These are phyloP conservation scores for Sphaerulina vaccinii DNA, from an alignment of 2,329 filamentous ascomycete genomes.

Conservation along the genomic window DNA sequence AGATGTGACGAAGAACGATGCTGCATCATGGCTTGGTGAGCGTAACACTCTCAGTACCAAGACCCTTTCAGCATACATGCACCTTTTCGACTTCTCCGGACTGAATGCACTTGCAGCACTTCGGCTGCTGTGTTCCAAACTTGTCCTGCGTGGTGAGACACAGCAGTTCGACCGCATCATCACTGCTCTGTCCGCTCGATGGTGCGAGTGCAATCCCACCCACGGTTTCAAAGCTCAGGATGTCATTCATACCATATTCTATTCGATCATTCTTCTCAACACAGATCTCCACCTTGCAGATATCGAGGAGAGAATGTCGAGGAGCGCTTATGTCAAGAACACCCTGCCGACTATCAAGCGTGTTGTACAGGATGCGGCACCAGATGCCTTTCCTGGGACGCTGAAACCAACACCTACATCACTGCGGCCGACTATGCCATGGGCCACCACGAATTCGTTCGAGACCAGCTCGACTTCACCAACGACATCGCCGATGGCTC, in stretches of 20 bases:
- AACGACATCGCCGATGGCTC: conserved; percentile 8
- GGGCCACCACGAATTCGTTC: conserved; percentile 32
- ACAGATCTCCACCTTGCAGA: conserved; percentile 94
- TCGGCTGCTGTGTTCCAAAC: conserved; percentile 74
- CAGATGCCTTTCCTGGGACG: conserved; percentile 60
- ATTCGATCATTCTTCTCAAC: conserved; percentile 91
- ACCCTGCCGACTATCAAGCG: conserved; percentile 86
- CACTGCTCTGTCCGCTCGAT: conserved; percentile 81
- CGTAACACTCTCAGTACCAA: conserved; percentile 52
- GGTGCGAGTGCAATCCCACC: conserved; percentile 89
- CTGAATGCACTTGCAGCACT: conserved; percentile 77
- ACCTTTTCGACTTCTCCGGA: conserved; percentile 81
- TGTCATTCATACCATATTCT: conserved; percentile 95
- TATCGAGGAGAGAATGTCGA: conserved; percentile 95
- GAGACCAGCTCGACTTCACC: conserved; percentile 11
- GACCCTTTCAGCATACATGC: conserved; percentile 79
- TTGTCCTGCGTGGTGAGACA: conserved; percentile 85
- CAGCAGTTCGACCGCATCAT: conserved; percentile 96
- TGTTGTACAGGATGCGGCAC: conserved; percentile 69
- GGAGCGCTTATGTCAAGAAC: conserved; percentile 91
- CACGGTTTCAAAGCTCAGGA: conserved; percentile 93
- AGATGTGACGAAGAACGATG: conserved; percentile 73
- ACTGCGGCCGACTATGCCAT: conserved; percentile 32
- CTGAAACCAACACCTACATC: conserved; percentile 25
- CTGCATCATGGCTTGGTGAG: conserved; percentile 86